Percentiles rank a stretch among this genome's conserved stretches.
These are phyloP conservation scores for Chrysopogon serrulatus DNA, from an alignment of 176 grass and related monocot genomes.

Conservation along the genomic window DNA sequence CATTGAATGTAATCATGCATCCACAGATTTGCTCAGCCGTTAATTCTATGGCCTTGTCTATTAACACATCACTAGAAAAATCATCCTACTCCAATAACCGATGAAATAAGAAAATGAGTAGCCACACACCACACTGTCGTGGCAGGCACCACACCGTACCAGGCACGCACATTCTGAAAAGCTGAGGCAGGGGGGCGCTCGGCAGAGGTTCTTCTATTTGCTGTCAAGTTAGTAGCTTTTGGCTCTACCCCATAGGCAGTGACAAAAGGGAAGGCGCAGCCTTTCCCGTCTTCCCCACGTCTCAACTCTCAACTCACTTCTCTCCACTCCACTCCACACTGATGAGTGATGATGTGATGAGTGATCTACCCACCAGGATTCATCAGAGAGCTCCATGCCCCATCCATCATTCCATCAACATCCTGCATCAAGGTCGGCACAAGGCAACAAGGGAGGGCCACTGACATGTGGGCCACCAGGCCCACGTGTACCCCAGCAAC, in stretches of 20 bases:
- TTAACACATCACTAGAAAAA: neutral
- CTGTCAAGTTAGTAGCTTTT: conserved; percentile 5
- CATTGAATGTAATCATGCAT: too few species aligned
- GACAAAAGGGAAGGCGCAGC: conserved; percentile 1
- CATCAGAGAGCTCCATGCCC: neutral
- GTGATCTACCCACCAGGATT: neutral
- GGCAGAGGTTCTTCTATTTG: conserved; percentile 16
- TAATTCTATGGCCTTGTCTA: neutral
- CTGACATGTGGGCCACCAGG: neutral
- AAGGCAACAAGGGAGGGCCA: neutral
- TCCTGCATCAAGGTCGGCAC: conserved; percentile 16
- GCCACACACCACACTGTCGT: neutral
- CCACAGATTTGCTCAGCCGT: too few species aligned
- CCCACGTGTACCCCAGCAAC: conserved; percentile 4
- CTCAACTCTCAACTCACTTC: too few species aligned
- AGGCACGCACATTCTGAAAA: conserved; percentile 4
- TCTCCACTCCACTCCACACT: conserved; percentile 9
- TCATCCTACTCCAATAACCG: neutral
- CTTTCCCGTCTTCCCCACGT: conserved; percentile 19
- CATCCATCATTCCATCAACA: neutral
- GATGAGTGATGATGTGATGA: too few species aligned
- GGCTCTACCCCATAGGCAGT: neutral
- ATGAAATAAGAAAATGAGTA: neutral
- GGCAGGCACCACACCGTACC: neutral
- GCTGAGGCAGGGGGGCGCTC: neutral